Base-by-base conservation (phyloP, 768 basidiomycete species). In the Russula ochroleuca region DNA sequence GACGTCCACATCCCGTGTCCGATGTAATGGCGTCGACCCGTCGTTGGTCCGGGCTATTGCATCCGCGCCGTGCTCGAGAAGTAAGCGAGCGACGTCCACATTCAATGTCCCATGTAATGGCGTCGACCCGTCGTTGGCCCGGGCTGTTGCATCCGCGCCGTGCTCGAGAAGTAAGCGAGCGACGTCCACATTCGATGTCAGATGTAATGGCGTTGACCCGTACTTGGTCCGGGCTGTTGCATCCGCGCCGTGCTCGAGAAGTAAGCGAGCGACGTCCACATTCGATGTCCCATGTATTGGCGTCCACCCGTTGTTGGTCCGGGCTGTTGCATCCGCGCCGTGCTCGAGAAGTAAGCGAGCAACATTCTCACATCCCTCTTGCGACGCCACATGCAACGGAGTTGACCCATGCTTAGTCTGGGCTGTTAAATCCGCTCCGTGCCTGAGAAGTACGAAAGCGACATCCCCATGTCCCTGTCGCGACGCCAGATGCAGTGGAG, bases 1-100 rank as follows among this genome's bases (percentile, higher is more conserved):
- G 0, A n/a, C 9, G 7, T n/a, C 19, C 8, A 3, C 41, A 10
- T 6, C 7, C 19, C 5, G 8, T 10, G n/a, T 9, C 0, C 9
- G 3, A 4, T n/a, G 43, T 8, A 45, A 45, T 0, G 43, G n/a
- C 9, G 43, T 45, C n/a, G 19, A 45, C 3, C 43, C 43, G 0
- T n/a, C 3, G 7, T n/a, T 45, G 43, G 19, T n/a, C n/a, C 10
- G 3, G 1, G n/a, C n/a, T 10, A 19, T 28, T 31, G 3, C 15
- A 19, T 55, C 38, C 10, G 37, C 53, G 7, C 37, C 53, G 8
- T 13, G 25, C 38, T 17, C 38, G 15, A 55, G 37, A 19, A 55
- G 53, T 0, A 55, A 2, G 23, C 8, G 17, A 13, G 21, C 21
- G 7, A 40, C 17, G 1, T 25, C 53, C 9, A 10, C 23, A 14